Evolutionary conservation across 2,329 filamentous ascomycete genomes (phyloP), one percentile per base, ranked within the genome.

Genomic region (Parastagonospora nodorum): DNA sequence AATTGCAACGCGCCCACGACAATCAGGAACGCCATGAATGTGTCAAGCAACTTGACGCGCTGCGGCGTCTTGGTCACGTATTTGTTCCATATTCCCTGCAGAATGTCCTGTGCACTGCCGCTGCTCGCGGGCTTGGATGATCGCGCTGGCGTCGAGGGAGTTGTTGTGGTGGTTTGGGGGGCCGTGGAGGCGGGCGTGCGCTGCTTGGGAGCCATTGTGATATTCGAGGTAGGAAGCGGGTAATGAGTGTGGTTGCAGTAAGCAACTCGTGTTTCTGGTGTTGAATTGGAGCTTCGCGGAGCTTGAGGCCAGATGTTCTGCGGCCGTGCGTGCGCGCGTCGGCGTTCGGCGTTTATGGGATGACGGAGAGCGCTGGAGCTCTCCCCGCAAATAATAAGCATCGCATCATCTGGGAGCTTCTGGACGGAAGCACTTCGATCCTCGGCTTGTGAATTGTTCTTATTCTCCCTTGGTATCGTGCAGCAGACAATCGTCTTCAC

Each of bases 1-100:
- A 99, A 97, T 77, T 99, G 94, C 66, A 97, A 74, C n/a, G 80
- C 90, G 43, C 92, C 94, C 4, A 96, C 90, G 1, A 87, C 81
- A 16, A 94, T 85, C 51, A 99, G 79, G 74, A 97, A 99, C 3
- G 77, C 84, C 84, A 99, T 87, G 75, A 99, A 99, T 31, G 84
- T 84, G 74, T 99, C 94, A 56, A 97, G 83, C 55, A 99, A 84
- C 83, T 96, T 94, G 41, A 88, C 93, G 57, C 93, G 86, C 81
- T 96, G 92, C 40, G 93, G 87, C 38, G 94, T 99, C 63, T 86
- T 82, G 61, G 88, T 79, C 48, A 87, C 74, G 76, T 99, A 99
- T 75, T 90, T 86, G 64, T 86, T 79, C 83, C 87, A 88, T 62
- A 97, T 81, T 69, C 86, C 86, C 48, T 81, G 65, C 37, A 87